Percentiles rank a stretch among this genome's conserved stretches.
phyloP scores from a whole-genome alignment of 495 filamentous ascomycete genomes.

The Emericellopsis terricola region DNA sequence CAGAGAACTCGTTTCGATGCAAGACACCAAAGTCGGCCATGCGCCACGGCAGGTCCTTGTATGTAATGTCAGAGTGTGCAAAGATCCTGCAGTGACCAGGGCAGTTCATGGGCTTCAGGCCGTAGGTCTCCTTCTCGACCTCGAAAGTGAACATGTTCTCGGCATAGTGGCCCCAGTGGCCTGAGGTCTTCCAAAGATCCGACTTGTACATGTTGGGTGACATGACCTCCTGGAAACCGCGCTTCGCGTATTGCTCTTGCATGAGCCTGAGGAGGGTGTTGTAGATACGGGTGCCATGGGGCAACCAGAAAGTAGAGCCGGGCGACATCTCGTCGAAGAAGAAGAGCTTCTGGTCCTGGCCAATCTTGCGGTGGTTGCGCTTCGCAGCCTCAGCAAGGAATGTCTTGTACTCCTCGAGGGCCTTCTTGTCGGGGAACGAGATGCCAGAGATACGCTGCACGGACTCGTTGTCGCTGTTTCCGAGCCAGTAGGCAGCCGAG shows the following conservation, averaged over 20 bases:
- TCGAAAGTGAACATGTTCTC: constrained; percentile 95
- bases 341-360: constrained; percentile 88
- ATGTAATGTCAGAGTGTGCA: constrained; percentile 57
- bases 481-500: constrained; percentile 91
- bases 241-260: constrained; percentile 75
- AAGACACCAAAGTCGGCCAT: constrained; percentile 92
- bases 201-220: constrained; percentile 93
- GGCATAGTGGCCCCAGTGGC: constrained; percentile 89
- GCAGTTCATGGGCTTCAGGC: constrained; percentile 97
- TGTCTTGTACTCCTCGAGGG: constrained; percentile 73
- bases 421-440: constrained; percentile 94
- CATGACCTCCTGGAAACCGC: constrained; percentile 87
- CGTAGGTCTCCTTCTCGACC: constrained; percentile 73
- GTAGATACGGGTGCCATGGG: constrained; percentile 80
- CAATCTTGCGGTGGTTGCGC: constrained; percentile 80
- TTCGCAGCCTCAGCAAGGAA: constrained; percentile 93
- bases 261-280: constrained; percentile 71
- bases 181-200: constrained; percentile 79
- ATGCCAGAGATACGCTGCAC: constrained; percentile 92
- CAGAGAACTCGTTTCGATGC: constrained; percentile 87
- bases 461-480: constrained; percentile 80
- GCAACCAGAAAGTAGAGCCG: constrained; percentile 86
- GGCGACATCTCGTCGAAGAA: constrained; percentile 89
- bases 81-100: constrained; percentile 75
- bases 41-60: constrained; percentile 74